These are phyloP conservation scores for Colletotrichum gloeosporioides DNA, from an alignment of 2,329 filamentous ascomycete species.

Conservation along the genomic window DNA sequence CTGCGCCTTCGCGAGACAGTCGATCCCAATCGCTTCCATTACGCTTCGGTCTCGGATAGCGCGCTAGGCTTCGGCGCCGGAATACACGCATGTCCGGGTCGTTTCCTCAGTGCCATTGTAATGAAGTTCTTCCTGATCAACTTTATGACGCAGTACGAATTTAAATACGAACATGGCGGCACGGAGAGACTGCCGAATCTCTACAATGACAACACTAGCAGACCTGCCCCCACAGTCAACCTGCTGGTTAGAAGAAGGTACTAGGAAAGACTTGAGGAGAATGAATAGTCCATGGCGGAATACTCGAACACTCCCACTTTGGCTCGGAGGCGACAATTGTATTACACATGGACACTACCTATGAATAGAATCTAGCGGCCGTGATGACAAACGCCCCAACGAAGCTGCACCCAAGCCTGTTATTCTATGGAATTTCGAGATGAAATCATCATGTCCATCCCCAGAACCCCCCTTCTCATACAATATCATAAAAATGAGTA, in stretches of 20 bases:
- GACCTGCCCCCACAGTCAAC: background rate
- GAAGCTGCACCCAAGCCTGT: background rate
- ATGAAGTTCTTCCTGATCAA: background rate
- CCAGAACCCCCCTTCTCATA: no score
- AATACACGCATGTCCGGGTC: background rate
- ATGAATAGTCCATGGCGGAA: background rate
- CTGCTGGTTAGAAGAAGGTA: background rate
- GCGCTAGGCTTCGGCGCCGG: background rate
- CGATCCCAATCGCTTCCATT: background rate
- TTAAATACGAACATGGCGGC: background rate
- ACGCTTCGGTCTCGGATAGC: background rate
- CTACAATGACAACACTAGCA: background rate
- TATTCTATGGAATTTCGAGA: no score
- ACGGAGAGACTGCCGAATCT: background rate
- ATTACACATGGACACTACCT: no score
- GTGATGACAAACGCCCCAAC: fast-evolving
- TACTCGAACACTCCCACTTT: fast-evolving
- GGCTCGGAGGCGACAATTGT: background rate
- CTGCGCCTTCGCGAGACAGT: background rate
- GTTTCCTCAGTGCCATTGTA: background rate
- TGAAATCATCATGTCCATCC: no score
- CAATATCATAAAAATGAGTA: no score
- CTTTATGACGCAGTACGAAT: background rate
- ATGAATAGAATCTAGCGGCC: no score
- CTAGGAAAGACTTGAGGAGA: background rate